Evolutionary conservation across 31 red algal genomes (phyloP), one percentile per base, ranked within the genome.

Genomic region (Bonnemaisonia californica): DNA sequence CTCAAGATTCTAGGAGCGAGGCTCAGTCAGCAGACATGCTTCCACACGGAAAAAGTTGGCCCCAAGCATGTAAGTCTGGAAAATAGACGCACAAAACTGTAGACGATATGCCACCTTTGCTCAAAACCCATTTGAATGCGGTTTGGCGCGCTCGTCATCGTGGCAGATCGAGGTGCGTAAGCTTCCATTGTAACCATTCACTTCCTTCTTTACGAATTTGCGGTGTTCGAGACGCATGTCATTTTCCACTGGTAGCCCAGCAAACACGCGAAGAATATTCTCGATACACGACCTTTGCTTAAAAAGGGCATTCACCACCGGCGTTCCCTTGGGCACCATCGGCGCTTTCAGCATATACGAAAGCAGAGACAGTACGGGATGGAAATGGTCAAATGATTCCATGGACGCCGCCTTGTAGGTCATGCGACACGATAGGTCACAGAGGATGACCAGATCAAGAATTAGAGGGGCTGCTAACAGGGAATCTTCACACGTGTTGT

Each of bases 401-500:
- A 89, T 92, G 26, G 41, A 75, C 30, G 47, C 62, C 1, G 81
- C 83, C 60, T 83, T 85, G 82, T 85, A 88, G 22, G 81, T 83
- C 54, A 98, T 95, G 47, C 96, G 92, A 51, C 75, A 80, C 16
- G 81, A 83, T 2, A 98, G 83, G 39, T 98, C 96, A 29, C 88
- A 83, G 2, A 98, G 82, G 41, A 98, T 47, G 5, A 87, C 88
- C 62, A 98, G 84, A 68, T 98, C 96, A n/a, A 95, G 51, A 81
- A 98, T 98, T 38, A 98, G 71, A 62, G 96, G 96, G 26, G 92
- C 74, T 13, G 96, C 96, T 3, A 98, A 74, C 55, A 98, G 64
- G 35, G 92, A 95, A 57, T 98, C 96, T 47, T 98, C 96, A 51
- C 96, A 98, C 5, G 96, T 98, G 36, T 98, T 94, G 60, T 98